phyloP scores from a whole-genome alignment of 2,329 filamentous ascomycete genomes.

The Phoma sp. region DNA sequence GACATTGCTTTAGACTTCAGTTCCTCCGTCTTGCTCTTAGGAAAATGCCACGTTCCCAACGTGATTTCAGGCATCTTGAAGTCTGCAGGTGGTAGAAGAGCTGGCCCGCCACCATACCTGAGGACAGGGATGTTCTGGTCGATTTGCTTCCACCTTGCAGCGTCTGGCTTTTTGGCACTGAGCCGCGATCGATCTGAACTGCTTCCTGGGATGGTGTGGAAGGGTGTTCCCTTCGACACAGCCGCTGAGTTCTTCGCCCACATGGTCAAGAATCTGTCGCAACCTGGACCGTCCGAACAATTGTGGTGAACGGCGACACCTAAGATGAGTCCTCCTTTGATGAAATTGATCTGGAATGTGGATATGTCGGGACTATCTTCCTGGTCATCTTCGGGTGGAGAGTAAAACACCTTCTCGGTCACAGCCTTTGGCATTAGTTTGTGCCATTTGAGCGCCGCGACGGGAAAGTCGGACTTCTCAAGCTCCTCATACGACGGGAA shows the following conservation, averaged over 20 bases:
- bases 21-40: background rate
- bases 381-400: background rate
- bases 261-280: background rate
- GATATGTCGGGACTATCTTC: background rate
- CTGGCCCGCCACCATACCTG: background rate
- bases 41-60: background rate
- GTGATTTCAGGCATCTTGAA: background rate
- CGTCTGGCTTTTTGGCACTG: background rate
- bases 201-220: background rate
- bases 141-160: background rate
- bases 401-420: background rate
- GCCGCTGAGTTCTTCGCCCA: background rate
- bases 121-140: background rate
- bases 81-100: background rate
- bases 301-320: background rate
- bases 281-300: background rate
- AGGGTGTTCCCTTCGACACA: background rate
- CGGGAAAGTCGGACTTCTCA: background rate
- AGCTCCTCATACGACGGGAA: background rate
- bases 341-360: background rate
- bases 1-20: background rate
- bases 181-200: background rate
- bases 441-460: background rate
- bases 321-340: background rate
- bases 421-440: background rate